phyloP scores from a whole-genome alignment of 2,329 filamentous ascomycete genomes.

The Aspergillus arachidicola region DNA sequence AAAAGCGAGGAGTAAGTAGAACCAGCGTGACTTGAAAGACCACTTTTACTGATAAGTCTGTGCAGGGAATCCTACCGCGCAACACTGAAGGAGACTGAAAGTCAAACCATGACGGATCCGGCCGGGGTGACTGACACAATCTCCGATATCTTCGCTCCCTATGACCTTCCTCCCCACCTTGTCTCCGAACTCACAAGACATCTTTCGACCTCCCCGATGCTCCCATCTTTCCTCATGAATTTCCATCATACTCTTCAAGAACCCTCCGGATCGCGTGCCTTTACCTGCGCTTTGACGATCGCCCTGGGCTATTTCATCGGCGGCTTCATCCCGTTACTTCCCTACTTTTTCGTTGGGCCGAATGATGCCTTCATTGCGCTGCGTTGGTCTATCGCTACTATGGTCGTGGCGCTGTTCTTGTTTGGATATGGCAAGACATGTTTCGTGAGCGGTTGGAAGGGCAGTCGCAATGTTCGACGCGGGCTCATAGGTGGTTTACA shows the following conservation, averaged over 20 bases:
- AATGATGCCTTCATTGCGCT: conserved; percentile 80
- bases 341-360: conserved; percentile 67
- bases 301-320: conserved; percentile 46
- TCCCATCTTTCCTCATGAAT: conserved; percentile 45
- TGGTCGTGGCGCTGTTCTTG: conserved; percentile 50
- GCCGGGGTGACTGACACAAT: conserved; percentile 34
- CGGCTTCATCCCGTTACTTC: conserved; percentile 54
- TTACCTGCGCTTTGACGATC: conserved; percentile 43
- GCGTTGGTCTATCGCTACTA: conserved; percentile 56
- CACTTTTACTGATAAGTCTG: background rate
- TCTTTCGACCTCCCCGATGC: conserved; percentile 38
- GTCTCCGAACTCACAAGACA: conserved; percentile 39
- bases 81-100: conserved; percentile 39
- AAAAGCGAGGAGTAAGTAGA: conserved; percentile 43
- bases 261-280: conserved; percentile 40
- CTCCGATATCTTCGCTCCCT: conserved; percentile 42
- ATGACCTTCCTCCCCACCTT: conserved; percentile 40
- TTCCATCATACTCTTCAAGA: conserved; percentile 45
- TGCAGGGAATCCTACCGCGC: conserved; percentile 43
- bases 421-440: conserved; percentile 56
- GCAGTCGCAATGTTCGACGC: conserved; percentile 34
- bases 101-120: conserved; percentile 35
- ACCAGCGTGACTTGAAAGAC: too few relatives aligned
- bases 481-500: conserved; percentile 40
- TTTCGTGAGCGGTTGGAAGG: conserved; percentile 42